These are phyloP conservation scores for Biancaea sappan DNA, from an alignment of 306 rosid species.

Conservation along the genomic window DNA sequence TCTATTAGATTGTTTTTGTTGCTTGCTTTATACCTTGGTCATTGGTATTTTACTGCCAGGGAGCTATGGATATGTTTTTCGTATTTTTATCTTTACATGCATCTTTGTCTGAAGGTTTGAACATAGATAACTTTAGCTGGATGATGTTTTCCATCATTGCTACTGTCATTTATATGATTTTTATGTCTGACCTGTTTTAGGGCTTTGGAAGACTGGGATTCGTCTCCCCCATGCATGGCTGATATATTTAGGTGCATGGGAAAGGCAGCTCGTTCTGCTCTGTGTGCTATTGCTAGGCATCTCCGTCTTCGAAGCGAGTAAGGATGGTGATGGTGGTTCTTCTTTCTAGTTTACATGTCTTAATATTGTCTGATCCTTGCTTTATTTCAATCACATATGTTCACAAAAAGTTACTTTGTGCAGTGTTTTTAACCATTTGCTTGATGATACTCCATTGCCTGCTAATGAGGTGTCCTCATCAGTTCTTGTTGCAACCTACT, in stretches of 20 bases:
- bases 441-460: conserved; percentile 93
- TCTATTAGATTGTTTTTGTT: background rate
- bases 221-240: conserved; percentile 93
- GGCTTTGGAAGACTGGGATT: conserved; percentile 94
- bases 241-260: conserved; percentile 96
- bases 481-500: conserved; percentile 77
- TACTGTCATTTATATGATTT: background rate
- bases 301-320: conserved; percentile 96
- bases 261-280: conserved; percentile 77
- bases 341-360: background rate
- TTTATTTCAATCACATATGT: conserved; percentile 24
- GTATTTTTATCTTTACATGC: background rate
- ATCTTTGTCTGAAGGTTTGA: background rate
- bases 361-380: background rate
- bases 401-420: conserved; percentile 37
- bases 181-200: conserved; percentile 52
- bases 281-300: conserved; percentile 89
- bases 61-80: background rate
- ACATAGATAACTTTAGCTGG: background rate
- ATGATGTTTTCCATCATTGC: background rate
- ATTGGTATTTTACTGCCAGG: background rate
- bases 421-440: conserved; percentile 91
- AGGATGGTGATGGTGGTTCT: conserved; percentile 44
- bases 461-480: conserved; percentile 89
- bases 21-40: background rate